Conservation (phyloP, 2,329 filamentous ascomycete genomes). For the Bipolaris sorokiniana region DNA sequence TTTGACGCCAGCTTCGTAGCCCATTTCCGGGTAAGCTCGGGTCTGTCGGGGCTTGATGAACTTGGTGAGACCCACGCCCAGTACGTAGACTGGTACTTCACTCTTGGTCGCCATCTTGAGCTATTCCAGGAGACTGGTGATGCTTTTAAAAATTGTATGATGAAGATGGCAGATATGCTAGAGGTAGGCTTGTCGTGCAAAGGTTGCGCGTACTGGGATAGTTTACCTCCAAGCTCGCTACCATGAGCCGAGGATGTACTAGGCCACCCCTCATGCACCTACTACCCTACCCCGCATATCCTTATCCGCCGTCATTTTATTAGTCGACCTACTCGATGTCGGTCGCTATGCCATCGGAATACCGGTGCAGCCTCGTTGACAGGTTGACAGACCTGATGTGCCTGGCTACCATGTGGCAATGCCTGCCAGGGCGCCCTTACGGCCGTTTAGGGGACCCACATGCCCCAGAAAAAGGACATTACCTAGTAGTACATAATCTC, state of each 20-base stretch:
- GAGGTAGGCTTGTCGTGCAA: neutral
- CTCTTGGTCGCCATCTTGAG: constrained; percentile 36
- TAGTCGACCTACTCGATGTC: constrained; percentile 1
- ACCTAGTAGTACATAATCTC: neutral
- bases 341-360: neutral
- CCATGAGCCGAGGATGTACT: constrained; percentile 20
- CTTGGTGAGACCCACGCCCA: constrained; percentile 97
- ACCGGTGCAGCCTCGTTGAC: neutral
- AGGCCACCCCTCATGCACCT: constrained; percentile 12
- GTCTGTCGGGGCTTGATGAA: constrained; percentile 96
- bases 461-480: neutral
- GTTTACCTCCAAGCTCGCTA: neutral
- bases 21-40: constrained; percentile 90
- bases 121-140: neutral
- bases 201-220: neutral
- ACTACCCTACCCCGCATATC: constrained; percentile 4
- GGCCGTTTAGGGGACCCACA: neutral
- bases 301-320: constrained; percentile 6
- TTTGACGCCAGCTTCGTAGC: constrained; percentile 89
- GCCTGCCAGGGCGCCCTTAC: neutral
- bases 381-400: neutral
- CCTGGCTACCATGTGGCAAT: neutral
- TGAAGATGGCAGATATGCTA: neutral
- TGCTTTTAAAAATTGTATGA: too few relatives aligned
- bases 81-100: constrained; percentile 71